phyloP scores from a whole-genome alignment of 1,139 yeast species.

The Taiozyma sp. region DNA sequence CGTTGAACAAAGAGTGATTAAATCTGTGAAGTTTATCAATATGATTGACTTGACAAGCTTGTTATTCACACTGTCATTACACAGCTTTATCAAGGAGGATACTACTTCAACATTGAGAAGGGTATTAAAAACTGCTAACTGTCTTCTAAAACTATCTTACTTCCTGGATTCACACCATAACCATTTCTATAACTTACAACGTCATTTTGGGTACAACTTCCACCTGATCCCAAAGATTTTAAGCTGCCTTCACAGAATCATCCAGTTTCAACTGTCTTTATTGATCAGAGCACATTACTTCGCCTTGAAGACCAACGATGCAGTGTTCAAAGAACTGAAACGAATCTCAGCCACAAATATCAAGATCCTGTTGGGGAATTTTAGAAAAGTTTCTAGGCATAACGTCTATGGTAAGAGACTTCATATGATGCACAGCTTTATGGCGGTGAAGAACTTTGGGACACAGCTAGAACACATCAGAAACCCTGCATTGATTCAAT shows the following conservation, averaged over 20 bases:
- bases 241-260: constrained; percentile 2
- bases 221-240: constrained; percentile 5
- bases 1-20: not conserved
- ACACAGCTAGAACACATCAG: not conserved
- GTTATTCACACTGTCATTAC: not conserved
- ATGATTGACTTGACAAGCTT: constrained; percentile 2
- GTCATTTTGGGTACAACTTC: constrained; percentile 4
- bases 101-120: not conserved
- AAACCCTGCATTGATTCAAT: not conserved
- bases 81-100: not conserved
- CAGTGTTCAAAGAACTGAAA: not conserved
- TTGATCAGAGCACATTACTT: constrained; percentile 1
- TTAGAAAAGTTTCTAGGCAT: not conserved
- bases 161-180: constrained; percentile 3
- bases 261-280: constrained; percentile 5
- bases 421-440: constrained; percentile 6
- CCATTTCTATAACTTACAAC: constrained; percentile 3
- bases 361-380: constrained; percentile 3
- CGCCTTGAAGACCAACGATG: not conserved
- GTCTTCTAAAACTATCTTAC: not conserved
- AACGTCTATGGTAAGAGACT: constrained; percentile 5
- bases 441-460: constrained; percentile 5
- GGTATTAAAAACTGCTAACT: not conserved
- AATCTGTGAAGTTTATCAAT: constrained; percentile 3
- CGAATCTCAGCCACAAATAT: not conserved